phyloP scores from a whole-genome alignment of 1,284 basidiomycete genomes.

The Wallemia mellicola region DNA sequence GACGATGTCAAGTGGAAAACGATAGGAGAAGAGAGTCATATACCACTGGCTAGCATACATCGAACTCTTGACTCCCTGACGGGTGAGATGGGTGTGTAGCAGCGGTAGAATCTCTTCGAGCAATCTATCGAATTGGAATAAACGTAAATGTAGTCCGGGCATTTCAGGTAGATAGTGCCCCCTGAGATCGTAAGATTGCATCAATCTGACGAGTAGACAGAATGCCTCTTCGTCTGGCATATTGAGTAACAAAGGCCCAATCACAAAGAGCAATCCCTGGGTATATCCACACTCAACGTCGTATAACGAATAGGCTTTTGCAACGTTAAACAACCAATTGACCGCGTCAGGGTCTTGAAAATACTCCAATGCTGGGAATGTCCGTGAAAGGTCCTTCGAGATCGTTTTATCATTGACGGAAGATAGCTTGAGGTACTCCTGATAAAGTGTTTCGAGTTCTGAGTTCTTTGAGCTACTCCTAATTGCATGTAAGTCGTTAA shows the following conservation, averaged over 20 bases:
- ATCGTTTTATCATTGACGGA: slow-evolving; percentile 85
- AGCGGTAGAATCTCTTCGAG: slow-evolving; percentile 75
- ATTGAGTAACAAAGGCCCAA: slow-evolving; percentile 70
- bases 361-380: slow-evolving; percentile 90
- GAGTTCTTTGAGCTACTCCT: slow-evolving; percentile 69
- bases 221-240: slow-evolving; percentile 99
- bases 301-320: slow-evolving; percentile 90
- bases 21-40: slow-evolving; percentile 80
- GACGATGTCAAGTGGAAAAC: slow-evolving; percentile 80
- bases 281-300: slow-evolving; percentile 91
- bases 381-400: slow-evolving; percentile 63
- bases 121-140: slow-evolving; percentile 72
- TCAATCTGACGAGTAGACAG: slow-evolving; percentile 77
- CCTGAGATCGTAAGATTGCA: slow-evolving; percentile 83
- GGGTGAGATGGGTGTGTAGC: slow-evolving; percentile 61
- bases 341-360: slow-evolving; percentile 39
- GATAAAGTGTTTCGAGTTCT: slow-evolving; percentile 57
- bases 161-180: slow-evolving; percentile 94
- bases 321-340: slow-evolving; percentile 75
- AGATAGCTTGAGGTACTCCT: slow-evolving; percentile 47
- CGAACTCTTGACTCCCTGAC: slow-evolving; percentile 78
- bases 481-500: slow-evolving; percentile 3
- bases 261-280: slow-evolving; percentile 82
- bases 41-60: slow-evolving; percentile 97
- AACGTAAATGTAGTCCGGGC: slow-evolving; percentile 74